Conservation (phyloP, 352 stramenopile genomes). For the Phytophthora crassamura region DNA sequence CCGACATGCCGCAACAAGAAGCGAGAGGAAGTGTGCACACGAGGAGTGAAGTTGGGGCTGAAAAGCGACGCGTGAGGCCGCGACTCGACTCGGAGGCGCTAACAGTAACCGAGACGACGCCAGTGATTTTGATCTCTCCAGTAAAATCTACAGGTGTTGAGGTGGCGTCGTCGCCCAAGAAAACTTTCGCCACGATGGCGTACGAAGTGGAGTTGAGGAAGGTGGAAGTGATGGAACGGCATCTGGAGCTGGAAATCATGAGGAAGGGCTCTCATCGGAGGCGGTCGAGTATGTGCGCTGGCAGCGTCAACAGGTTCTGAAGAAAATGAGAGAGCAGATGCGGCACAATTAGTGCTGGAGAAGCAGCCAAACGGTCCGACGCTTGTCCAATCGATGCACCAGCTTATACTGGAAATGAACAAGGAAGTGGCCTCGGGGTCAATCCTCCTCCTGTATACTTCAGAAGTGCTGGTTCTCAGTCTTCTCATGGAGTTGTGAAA, state of each 20-base stretch:
- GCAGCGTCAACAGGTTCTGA: slow-evolving; percentile 19
- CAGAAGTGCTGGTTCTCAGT: too few relatives aligned
- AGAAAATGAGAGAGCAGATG: slow-evolving; percentile 11
- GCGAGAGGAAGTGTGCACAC: neutral
- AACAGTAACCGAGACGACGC: neutral
- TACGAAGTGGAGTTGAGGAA: neutral
- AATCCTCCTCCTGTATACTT: too few relatives aligned
- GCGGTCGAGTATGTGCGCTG: slow-evolving; percentile 20
- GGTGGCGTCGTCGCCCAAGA: neutral
- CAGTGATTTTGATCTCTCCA: neutral
- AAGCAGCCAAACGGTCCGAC: too few relatives aligned
- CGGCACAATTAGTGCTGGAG: too few relatives aligned
- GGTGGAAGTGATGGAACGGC: slow-evolving; percentile 12
- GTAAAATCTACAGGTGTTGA: neutral
- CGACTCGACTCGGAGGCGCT: neutral
- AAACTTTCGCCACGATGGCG: neutral
- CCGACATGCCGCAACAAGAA: neutral
- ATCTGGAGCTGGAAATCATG: slow-evolving; percentile 24
- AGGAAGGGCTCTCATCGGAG: slow-evolving; percentile 18
- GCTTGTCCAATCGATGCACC: too few relatives aligned
- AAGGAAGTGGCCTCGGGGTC: too few relatives aligned
- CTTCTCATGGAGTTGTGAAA: too few relatives aligned
- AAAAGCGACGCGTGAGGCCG: slow-evolving; percentile 7
- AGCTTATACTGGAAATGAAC: too few relatives aligned
- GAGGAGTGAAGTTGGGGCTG: slow-evolving; percentile 5